Conservation (phyloP, 345 rosid genomes). For the Murraya paniculata region DNA sequence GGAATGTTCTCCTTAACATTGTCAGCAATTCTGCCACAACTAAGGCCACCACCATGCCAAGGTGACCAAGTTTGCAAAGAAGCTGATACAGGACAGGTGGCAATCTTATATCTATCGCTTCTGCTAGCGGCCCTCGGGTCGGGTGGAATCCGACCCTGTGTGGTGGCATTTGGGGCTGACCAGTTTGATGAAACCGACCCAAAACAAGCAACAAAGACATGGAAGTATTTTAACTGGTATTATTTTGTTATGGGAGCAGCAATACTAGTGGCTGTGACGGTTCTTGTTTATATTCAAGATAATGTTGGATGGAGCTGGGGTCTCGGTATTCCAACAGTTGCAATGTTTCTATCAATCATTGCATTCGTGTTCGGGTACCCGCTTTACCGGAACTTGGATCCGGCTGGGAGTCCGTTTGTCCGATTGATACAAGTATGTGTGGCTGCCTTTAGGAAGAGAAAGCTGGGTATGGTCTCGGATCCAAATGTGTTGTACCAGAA, state of each 20-base stretch:
- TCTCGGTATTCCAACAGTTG: slow-evolving; percentile 69
- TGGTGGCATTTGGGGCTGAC: slow-evolving; percentile 87
- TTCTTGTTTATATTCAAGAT: slow-evolving; percentile 78
- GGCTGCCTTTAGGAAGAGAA: slow-evolving; percentile 72
- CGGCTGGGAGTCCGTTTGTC: slow-evolving; percentile 88
- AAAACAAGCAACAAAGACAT: slow-evolving; percentile 53
- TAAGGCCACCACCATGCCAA: slow-evolving; percentile 74
- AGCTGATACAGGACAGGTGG: slow-evolving; percentile 60
- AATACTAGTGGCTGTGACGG: slow-evolving; percentile 64
- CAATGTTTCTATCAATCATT: slow-evolving; percentile 70
- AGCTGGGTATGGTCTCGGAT: slow-evolving; percentile 34
- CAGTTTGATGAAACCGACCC: slow-evolving; percentile 74
- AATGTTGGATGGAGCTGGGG: slow-evolving; percentile 86
- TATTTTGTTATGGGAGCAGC: slow-evolving; percentile 83
- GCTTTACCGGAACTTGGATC: slow-evolving; percentile 71
- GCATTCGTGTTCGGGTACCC: slow-evolving; percentile 53
- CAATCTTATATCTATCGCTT: slow-evolving; percentile 62
- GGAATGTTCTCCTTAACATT: slow-evolving; percentile 73
- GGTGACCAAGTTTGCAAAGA: slow-evolving; percentile 52
- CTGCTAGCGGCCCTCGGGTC: slow-evolving; percentile 73
- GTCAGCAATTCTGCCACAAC: slow-evolving; percentile 63
- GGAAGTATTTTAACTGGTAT: slow-evolving; percentile 90
- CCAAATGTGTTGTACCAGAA: slow-evolving; percentile 48
- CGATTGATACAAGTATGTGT: slow-evolving; percentile 68
- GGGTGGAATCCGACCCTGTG: slow-evolving; percentile 81